A percentile compares a stretch with the other conserved stretches of the same genome.
phyloP scores from a whole-genome alignment of 2,329 filamentous ascomycete genomes.

The Rhytidhysteron rufulum region DNA sequence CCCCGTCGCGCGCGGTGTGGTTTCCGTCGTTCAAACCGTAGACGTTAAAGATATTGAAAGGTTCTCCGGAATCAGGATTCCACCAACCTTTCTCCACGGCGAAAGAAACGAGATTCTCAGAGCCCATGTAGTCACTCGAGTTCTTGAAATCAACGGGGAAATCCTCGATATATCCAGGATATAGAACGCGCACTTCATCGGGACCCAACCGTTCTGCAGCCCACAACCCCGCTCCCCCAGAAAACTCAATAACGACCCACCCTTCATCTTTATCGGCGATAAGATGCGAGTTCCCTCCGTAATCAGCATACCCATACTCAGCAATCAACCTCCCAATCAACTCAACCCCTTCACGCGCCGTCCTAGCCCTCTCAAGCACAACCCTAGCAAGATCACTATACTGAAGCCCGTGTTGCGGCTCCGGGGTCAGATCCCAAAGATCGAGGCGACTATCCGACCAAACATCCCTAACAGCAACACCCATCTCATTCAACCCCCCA shows the following conservation, averaged over 20 bases:
- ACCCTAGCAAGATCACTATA: conserved; percentile 41
- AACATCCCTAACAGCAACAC: conserved; percentile 40
- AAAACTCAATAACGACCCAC: conserved; percentile 34
- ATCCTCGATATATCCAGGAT: conserved; percentile 35
- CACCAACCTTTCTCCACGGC: conserved; percentile 34
- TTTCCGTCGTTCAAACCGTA: conserved; percentile 26
- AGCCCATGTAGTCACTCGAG: conserved; percentile 28
- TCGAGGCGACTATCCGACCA: conserved; percentile 41
- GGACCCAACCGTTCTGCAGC: conserved; percentile 30
- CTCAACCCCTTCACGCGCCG: conserved; percentile 41
- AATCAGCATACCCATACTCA: conserved; percentile 40
- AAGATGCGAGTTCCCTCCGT: conserved; percentile 43
- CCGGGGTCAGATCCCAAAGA: conserved; percentile 39
- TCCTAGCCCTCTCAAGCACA: conserved; percentile 39
- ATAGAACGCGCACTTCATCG: conserved; percentile 29
- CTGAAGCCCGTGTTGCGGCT: conserved; percentile 39
- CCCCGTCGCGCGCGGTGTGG: conserved; percentile 29
- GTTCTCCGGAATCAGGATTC: conserved; percentile 24
- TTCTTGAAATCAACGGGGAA: conserved; percentile 30
- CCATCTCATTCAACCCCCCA: conserved; percentile 42
- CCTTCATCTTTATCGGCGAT: conserved; percentile 38
- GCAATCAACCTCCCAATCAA: conserved; percentile 39
- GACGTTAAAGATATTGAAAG: conserved; percentile 35
- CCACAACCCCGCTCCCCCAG: conserved; percentile 31
- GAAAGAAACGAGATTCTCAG: conserved; percentile 31